phyloP scores from a whole-genome alignment of 345 rosid genomes.

The Erysimum cheiranthoides region DNA sequence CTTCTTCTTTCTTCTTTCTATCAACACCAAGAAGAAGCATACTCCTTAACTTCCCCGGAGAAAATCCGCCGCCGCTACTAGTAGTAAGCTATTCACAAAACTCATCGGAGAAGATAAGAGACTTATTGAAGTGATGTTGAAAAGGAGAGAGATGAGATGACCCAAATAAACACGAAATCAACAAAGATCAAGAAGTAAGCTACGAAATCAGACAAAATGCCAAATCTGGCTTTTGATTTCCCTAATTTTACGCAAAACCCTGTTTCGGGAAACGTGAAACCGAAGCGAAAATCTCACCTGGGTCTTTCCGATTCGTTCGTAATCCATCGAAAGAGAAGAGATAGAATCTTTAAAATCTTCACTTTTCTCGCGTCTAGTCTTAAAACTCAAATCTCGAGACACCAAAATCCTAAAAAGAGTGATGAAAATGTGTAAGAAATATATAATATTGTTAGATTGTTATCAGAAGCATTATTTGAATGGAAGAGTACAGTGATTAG shows the following conservation, averaged over 20 bases:
- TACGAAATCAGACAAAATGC: constrained; percentile 12
- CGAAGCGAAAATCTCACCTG: constrained; percentile 53
- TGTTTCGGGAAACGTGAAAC: constrained; percentile 38
- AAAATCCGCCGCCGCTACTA: constrained; percentile 63
- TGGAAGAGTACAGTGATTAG: constrained; percentile 32
- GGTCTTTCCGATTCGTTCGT: constrained; percentile 81
- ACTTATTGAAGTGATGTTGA: constrained; percentile 22
- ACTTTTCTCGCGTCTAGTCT: constrained; percentile 19
- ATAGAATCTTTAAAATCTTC: background rate
- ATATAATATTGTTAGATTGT: background rate
- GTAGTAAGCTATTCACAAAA: constrained; percentile 45
- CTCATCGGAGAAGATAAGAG: constrained; percentile 2
- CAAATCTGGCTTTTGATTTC: constrained; percentile 34
- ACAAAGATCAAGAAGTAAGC: constrained; percentile 2
- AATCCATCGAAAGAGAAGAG: constrained; percentile 58
- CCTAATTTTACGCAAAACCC: constrained; percentile 35
- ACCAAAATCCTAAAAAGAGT: constrained; percentile 25
- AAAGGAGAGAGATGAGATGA: background rate
- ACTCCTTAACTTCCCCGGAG: constrained; percentile 76
- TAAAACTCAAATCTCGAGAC: constrained; percentile 42
- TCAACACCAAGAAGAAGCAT: constrained; percentile 73
- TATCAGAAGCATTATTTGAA: constrained; percentile 39
- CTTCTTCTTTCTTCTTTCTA: constrained; percentile 64
- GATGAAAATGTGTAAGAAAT: constrained; percentile 22
- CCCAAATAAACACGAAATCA: background rate